Base-by-base conservation (phyloP, 106 monocot genomes). In the Amphibolis antarctica region DNA sequence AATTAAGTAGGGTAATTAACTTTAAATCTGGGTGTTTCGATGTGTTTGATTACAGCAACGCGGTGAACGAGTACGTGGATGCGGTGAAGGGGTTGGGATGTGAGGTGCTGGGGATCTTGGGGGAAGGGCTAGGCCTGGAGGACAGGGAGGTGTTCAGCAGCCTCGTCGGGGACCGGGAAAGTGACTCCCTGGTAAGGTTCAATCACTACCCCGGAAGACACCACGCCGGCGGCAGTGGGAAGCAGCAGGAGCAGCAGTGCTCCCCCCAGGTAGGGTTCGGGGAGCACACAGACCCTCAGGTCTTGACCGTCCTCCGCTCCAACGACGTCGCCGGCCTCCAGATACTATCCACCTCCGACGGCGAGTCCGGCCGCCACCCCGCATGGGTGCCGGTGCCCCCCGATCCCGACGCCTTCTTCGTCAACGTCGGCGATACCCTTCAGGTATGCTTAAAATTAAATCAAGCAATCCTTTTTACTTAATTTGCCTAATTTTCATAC, bases 271-370 rank as follows among this genome's bases (percentile, higher is more conserved):
- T 94, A 23, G 93, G 93, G 14, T 94, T 94, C 24, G 93, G 93
- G 28, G 93, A 94, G 66, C 93, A 94, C 62, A 73, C 89, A 0
- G 93, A 94, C 77, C 93, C 93, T 48, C 93, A 94, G 69, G 75
- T 94, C 56, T n/a, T 94, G 2, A 86, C 81, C 42, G n/a, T 94
- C 10, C 79, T 94, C 4, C 67, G 86, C 29, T 89, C 86, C n/a
- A 94, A 89, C 59, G 79, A 79, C 52, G 80, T 78, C 26, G 79
- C 66, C 12, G 93, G 93, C 10, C 73, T 94, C 26, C 93, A 94
- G 59, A 73, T 94, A 27, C 75, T 75, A 24, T 54, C 46, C 0
- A 53, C 73, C 2, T 22, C n/a, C 42, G 10, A 55, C 43, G 4
- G 56, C 24, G 13, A n/a, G n/a, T n/a, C 22, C 22, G 14, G 25